Evolutionary conservation across 805 yeast genomes (phyloP).

Genomic region (Saccharomyces cerevisiae): DNA sequence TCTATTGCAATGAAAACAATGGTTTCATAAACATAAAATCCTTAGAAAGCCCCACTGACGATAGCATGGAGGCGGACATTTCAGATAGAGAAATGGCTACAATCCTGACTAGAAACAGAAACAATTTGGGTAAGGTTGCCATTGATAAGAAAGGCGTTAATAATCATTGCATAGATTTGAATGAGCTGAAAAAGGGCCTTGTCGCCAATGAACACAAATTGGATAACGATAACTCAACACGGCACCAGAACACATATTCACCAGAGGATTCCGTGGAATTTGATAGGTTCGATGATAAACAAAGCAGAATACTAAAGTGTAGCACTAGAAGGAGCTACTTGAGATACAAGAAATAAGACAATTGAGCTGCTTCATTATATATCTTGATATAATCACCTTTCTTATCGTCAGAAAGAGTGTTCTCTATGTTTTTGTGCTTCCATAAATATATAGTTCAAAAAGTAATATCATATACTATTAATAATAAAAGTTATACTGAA

Average conservation of each 20-base stretch:
- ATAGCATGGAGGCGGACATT: constrained; percentile 15
- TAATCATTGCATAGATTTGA: constrained; percentile 1
- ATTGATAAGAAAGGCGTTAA: not conserved
- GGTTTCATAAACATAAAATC: not conserved
- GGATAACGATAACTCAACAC: not conserved
- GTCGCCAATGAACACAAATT: not conserved
- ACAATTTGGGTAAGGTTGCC: not conserved
- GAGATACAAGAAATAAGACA: not conserved
- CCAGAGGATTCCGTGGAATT: constrained; percentile 11
- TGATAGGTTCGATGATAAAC: constrained; percentile 20
- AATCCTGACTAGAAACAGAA: constrained; percentile 5
- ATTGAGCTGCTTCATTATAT: not conserved
- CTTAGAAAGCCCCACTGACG: constrained; percentile 2
- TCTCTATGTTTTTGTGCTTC: not conserved
- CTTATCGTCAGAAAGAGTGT: not conserved
- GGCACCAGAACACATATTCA: not conserved
- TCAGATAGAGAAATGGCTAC: constrained; percentile 21
- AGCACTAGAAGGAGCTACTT: constrained; percentile 12
- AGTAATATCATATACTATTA: not conserved
- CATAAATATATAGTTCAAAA: not conserved
- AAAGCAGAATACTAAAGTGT: constrained; percentile 17
- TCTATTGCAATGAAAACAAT: not conserved
- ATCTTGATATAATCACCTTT: not conserved
- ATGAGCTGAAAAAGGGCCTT: constrained; percentile 2
- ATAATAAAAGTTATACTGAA: not conserved